These are phyloP conservation scores for Apiotrichum mycotoxinovorans DNA, from an alignment of 1,284 basidiomycete species.

Conservation along the genomic window DNA sequence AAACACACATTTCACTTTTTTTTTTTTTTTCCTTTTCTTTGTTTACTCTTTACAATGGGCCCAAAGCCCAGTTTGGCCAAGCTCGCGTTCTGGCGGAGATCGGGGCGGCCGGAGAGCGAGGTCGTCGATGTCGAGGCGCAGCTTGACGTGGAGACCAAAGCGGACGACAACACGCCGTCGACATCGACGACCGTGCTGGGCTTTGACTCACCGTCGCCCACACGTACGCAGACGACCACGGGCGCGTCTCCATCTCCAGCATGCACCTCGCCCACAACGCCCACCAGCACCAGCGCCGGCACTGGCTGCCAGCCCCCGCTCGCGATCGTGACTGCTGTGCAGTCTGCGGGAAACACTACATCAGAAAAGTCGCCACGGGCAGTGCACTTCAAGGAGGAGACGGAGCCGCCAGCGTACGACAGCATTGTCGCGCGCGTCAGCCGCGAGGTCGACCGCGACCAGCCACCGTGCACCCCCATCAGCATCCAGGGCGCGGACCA, in stretches of 20 bases:
- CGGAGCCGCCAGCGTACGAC: conserved; percentile 1
- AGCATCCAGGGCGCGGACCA: background rate
- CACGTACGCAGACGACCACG: too few relatives aligned
- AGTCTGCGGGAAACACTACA: too few relatives aligned
- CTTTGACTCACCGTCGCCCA: too few relatives aligned
- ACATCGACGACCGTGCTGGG: background rate
- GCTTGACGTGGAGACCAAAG: background rate
- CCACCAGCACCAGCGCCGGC: too few relatives aligned
- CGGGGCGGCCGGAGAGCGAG: background rate
- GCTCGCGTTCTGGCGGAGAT: background rate
- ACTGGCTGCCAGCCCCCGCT: too few relatives aligned
- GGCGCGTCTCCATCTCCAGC: too few relatives aligned
- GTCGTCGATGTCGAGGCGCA: background rate
- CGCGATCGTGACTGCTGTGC: too few relatives aligned
- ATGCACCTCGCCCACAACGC: too few relatives aligned
- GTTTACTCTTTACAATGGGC: background rate
- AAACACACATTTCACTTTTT: too few relatives aligned
- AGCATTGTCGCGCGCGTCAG: background rate
- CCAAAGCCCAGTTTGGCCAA: too few relatives aligned
- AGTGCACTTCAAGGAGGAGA: background rate
- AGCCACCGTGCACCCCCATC: background rate
- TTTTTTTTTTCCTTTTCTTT: too few relatives aligned
- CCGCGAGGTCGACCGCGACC: background rate
- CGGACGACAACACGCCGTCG: background rate
- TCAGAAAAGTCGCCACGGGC: background rate